Base-by-base conservation (phyloP, 148 eudicot species). In the Drosera capensis region DNA sequence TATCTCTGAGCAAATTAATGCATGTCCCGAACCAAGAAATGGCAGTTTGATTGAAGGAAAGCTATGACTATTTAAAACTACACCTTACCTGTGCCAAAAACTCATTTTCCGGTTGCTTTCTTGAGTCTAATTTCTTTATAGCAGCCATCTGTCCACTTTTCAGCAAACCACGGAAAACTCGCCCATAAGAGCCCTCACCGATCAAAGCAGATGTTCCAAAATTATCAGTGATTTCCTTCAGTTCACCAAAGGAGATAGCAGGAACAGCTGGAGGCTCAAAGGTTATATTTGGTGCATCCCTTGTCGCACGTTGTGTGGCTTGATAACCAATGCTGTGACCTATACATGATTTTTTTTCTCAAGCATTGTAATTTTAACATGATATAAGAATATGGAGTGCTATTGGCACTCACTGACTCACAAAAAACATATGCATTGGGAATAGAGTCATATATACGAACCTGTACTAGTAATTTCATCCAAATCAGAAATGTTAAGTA, bases 111-210 rank as follows among this genome's bases (percentile, higher is more conserved):
- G 86, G 82, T 66, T 78, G 80, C 65, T 78, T 82, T 63, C 75
- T 70, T 39, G 82, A 71, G 68, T 82, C 83, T 45, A 82, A 68
- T 48, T 78, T 78, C 39, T 78, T 82, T 20, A 82, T 60, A 37
- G 94, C 86, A 23, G 79, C 78, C 3, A 82, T 78, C 53, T 63
- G 62, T 24, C 94, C 86, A 35, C 41, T 75, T 60, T 50, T 68
- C 58, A 82, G 66, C 34, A 75, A 54, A 49, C 86, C 93, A 66
- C 66, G 55, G 52, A 67, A 82, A 29, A 78, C 86, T 60, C 77
- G 62, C 55, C 94, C 94, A 56, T 70, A 72, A 46, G 77, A 73
- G 2, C 94, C 94, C 63, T 78, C 80, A 14, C 86, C 86, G 61
- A 82, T 75, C 43, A 82, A 52, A 48, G 83, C 69, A 46, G 71